These are phyloP conservation scores for Calonectria pseudoreteaudii DNA, from an alignment of 2,329 filamentous ascomycete species.

Conservation along the genomic window DNA sequence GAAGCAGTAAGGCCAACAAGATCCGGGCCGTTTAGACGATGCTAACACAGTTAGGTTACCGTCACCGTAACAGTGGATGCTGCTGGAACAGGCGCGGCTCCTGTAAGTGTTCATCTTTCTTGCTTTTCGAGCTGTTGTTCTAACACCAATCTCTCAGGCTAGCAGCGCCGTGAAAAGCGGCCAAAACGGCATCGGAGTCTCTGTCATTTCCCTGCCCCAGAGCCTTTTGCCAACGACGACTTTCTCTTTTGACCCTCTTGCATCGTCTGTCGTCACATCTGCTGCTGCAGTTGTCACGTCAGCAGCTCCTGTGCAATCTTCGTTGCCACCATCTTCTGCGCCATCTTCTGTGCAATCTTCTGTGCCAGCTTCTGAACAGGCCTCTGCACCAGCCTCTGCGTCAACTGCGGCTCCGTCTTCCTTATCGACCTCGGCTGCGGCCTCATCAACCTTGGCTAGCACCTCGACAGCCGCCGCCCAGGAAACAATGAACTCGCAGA, in stretches of 20 bases:
- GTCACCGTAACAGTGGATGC: constrained; percentile 37
- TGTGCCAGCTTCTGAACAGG: background rate
- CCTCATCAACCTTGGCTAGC: constrained; percentile 5
- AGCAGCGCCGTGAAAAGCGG: background rate
- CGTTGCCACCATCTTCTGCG: background rate
- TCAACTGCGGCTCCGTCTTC: constrained; percentile 22
- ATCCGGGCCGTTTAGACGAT: background rate
- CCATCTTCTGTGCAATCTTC: background rate
- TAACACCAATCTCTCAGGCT: background rate
- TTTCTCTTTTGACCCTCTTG: constrained; percentile 33
- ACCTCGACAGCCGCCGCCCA: background rate
- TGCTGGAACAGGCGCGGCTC: constrained; percentile 14
- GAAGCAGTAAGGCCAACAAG: constrained; percentile 27
- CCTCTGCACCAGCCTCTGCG: background rate
- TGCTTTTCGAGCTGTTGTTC: background rate
- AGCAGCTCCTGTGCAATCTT: background rate
- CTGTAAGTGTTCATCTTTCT: constrained; percentile 6
- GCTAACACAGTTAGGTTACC: constrained; percentile 27
- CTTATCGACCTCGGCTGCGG: background rate
- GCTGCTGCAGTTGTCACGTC: background rate
- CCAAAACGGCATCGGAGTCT: constrained; percentile 45
- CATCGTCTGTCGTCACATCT: background rate
- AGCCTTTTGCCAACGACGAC: constrained; percentile 46
- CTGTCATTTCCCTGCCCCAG: constrained; percentile 43
- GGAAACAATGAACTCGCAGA: constrained; percentile 23